Percentiles rank a stretch among this genome's conserved stretches.
These are phyloP conservation scores for Linderniella brevidens DNA, from an alignment of 257 asterid species.

Conservation along the genomic window DNA sequence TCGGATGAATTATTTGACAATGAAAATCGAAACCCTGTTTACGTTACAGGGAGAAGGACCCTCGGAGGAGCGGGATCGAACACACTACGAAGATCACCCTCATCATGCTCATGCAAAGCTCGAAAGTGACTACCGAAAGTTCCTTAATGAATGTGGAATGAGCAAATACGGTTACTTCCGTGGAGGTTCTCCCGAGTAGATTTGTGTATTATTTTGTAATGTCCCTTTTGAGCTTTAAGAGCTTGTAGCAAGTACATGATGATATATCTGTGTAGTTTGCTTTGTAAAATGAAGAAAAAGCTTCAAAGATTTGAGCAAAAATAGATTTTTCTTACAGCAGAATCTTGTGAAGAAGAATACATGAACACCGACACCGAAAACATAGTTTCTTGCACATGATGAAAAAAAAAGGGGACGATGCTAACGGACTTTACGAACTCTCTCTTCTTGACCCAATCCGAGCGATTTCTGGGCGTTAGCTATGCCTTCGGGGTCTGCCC, in stretches of 20 bases:
- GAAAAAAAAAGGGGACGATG: not conserved
- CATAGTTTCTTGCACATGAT: not conserved
- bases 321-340: too few species aligned
- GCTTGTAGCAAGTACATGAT: too few species aligned
- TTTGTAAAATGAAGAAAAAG: too few species aligned
- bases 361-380: too few species aligned
- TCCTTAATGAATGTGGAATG: conserved; percentile 64
- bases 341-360: too few species aligned
- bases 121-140: conserved; percentile 48
- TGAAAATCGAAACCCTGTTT: too few species aligned
- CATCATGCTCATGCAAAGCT: conserved; percentile 19
- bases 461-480: conserved; percentile 87
- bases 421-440: conserved; percentile 58
- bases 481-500: conserved; percentile 83
- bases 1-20: not conserved
- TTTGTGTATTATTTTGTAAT: too few species aligned
- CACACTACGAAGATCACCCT: conserved; percentile 16
- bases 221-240: too few species aligned
- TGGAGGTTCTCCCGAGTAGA: conserved; percentile 33
- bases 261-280: too few species aligned
- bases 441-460: conserved; percentile 84
- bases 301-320: too few species aligned
- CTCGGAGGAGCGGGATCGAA: conserved; percentile 18
- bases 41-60: too few species aligned
- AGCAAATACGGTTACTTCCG: conserved; percentile 48